Conservation (phyloP, 805 yeast genomes). For the Barnettozyma pratensis region DNA sequence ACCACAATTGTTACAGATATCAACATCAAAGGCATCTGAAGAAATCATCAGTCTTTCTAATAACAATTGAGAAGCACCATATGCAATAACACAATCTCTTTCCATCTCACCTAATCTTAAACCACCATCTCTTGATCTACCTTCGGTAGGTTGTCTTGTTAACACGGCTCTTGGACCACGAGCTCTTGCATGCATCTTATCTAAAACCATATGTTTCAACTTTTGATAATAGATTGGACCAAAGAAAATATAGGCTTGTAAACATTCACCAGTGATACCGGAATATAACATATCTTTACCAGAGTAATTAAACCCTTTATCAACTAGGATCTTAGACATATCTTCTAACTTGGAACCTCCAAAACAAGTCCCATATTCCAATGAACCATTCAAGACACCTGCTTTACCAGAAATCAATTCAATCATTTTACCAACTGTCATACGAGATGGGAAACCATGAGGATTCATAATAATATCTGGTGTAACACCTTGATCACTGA, state of each 20-base stretch:
- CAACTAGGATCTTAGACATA: constrained; percentile 86
- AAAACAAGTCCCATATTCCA: constrained; percentile 96
- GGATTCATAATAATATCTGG: constrained; percentile 99
- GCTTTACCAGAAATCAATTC: constrained; percentile 96
- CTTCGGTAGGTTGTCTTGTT: constrained; percentile 98
- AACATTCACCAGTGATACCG: constrained; percentile 95
- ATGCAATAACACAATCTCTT: constrained; percentile 98
- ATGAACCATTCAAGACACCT: constrained; percentile 85
- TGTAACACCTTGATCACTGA: constrained; percentile 82
- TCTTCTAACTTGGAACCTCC: constrained; percentile 97
- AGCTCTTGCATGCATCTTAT: constrained; percentile 99
- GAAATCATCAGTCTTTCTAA: constrained; percentile 93
- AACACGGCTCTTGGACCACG: constrained; percentile 98
- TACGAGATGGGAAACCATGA: constrained; percentile 99
- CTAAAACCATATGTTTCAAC: constrained; percentile 97
- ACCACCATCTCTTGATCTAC: constrained; percentile 99
- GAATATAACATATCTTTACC: constrained; percentile 98
- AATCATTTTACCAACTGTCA: constrained; percentile 99
- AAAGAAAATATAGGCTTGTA: constrained; percentile 96
- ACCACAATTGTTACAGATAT: constrained; percentile 90
- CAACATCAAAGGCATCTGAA: constrained; percentile 97
- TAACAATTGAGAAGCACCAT: constrained; percentile 94
- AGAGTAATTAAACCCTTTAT: constrained; percentile 87
- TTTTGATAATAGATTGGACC: constrained; percentile 98
- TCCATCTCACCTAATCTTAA: constrained; percentile 99